Percentiles rank a stretch among this genome's conserved stretches.
phyloP scores from a whole-genome alignment of 2,329 filamentous ascomycete genomes.

The Alternaria gansuensis region DNA sequence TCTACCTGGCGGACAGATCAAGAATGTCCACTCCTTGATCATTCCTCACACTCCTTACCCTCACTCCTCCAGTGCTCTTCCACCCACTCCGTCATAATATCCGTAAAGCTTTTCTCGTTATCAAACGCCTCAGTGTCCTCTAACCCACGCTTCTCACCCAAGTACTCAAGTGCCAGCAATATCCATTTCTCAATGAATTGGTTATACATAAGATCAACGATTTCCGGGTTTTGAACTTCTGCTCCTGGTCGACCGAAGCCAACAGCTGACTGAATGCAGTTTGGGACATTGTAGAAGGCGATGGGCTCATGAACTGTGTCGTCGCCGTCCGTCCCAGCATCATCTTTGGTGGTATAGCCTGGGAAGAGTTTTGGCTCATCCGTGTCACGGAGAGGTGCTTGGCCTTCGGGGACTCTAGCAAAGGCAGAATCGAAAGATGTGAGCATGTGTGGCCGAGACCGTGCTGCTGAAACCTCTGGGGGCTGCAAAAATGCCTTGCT shows the following conservation, averaged over 20 bases:
- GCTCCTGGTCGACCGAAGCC: slow-evolving; percentile 58
- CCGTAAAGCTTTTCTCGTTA: slow-evolving; percentile 63
- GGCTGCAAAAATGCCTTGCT: slow-evolving; percentile 53
- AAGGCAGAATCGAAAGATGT: slow-evolving; percentile 11
- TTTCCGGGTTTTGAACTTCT: slow-evolving; percentile 65
- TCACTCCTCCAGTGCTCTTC: slow-evolving; percentile 61
- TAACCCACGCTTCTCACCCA: slow-evolving; percentile 61
- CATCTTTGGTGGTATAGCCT: slow-evolving; percentile 91
- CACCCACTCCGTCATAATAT: slow-evolving; percentile 68
- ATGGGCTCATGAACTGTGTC: slow-evolving; percentile 84
- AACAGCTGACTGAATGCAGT: slow-evolving; percentile 78
- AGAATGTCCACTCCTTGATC: background rate
- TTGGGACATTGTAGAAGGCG: slow-evolving; percentile 79
- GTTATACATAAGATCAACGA: slow-evolving; percentile 87
- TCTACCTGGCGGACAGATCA: background rate
- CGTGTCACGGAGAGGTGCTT: slow-evolving; percentile 20
- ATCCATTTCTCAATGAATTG: slow-evolving; percentile 90
- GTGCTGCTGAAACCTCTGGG: slow-evolving; percentile 55
- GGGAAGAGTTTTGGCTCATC: slow-evolving; percentile 60
- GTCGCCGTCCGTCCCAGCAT: slow-evolving; percentile 83
- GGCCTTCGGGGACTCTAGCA: slow-evolving; percentile 16
- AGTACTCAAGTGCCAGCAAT: slow-evolving; percentile 73
- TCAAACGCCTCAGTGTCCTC: slow-evolving; percentile 64
- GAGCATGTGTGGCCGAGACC: slow-evolving; percentile 34
- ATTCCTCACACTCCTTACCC: slow-evolving; percentile 20